phyloP scores from a whole-genome alignment of 2,329 filamentous ascomycete genomes.

The Diaporthe humulicola region DNA sequence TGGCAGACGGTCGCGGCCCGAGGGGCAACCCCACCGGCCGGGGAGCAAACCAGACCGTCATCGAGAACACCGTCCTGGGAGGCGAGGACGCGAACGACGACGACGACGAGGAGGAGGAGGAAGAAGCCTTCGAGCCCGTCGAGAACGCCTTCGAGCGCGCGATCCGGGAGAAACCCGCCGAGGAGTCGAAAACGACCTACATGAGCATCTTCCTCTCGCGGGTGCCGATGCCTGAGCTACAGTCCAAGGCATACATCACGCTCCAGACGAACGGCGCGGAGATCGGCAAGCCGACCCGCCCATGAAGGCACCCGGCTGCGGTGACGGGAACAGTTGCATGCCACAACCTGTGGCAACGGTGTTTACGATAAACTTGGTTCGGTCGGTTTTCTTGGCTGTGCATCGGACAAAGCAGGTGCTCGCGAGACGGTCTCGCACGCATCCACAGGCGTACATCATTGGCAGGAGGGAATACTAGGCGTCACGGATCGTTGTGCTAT shows the following conservation, averaged over 20 bases:
- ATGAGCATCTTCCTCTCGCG: conserved; percentile 73
- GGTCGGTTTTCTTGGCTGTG: conserved; percentile 4
- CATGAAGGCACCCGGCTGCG: not conserved
- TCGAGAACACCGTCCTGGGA: conserved; percentile 59
- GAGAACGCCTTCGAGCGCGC: conserved; percentile 69
- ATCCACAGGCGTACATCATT: conserved; percentile 10
- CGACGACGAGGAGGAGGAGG: conserved; percentile 51
- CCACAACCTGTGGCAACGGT: not conserved
- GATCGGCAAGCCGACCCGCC: conserved; percentile 41
- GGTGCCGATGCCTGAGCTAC: conserved; percentile 67
- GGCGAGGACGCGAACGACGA: conserved; percentile 46
- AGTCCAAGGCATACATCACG: conserved; percentile 59
- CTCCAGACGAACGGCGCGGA: conserved; percentile 58
- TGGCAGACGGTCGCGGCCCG: conserved; percentile 49
- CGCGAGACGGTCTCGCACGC: not conserved
- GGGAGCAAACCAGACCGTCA: conserved; percentile 42
- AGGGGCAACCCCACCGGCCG: not conserved
- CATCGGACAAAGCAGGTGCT: conserved; percentile 11
- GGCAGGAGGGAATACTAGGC: conserved; percentile 3
- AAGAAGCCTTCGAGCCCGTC: conserved; percentile 69
- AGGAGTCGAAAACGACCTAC: conserved; percentile 60
- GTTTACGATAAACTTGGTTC: conserved; percentile 15
- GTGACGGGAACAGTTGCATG: not conserved
- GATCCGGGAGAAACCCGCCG: conserved; percentile 56
- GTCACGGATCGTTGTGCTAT: conserved; percentile 22